Evolutionary conservation across 306 rosid species (phyloP).

Genomic region (Luffa acutangula): DNA sequence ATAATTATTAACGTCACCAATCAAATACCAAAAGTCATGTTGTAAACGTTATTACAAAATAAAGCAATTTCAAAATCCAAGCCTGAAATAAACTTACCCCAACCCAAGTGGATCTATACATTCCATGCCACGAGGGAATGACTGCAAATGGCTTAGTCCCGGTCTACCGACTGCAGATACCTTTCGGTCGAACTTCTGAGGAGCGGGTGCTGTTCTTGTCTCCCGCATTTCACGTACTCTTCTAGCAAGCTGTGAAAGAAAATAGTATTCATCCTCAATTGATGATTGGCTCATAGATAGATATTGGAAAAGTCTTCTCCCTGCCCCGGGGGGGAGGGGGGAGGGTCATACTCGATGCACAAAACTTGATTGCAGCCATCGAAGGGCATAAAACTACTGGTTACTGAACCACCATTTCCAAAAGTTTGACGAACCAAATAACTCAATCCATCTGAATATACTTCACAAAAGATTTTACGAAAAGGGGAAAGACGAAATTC

Average conservation of each 20-base stretch:
- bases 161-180: slow-evolving; percentile 32
- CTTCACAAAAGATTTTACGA: neutral
- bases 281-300: neutral
- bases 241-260: slow-evolving; percentile 77
- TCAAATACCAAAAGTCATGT: neutral
- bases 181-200: slow-evolving; percentile 64
- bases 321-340: neutral
- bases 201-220: slow-evolving; percentile 81
- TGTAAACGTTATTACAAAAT: slow-evolving; percentile 1
- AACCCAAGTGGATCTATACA: slow-evolving; percentile 90
- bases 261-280: neutral
- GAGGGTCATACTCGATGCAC: neutral
- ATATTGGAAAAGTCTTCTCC: neutral
- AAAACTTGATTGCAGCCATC: neutral
- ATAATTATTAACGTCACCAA: neutral
- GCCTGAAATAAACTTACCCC: slow-evolving; percentile 48
- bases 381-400: neutral
- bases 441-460: neutral
- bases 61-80: slow-evolving; percentile 9
- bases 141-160: slow-evolving; percentile 63
- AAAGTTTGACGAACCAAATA: neutral
- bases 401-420: neutral
- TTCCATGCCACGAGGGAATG: slow-evolving; percentile 96
- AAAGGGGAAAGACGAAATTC: neutral
- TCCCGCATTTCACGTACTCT: slow-evolving; percentile 99